Base-by-base conservation (phyloP, 164 flowering plant genomes). In the Liquidambar formosana region DNA sequence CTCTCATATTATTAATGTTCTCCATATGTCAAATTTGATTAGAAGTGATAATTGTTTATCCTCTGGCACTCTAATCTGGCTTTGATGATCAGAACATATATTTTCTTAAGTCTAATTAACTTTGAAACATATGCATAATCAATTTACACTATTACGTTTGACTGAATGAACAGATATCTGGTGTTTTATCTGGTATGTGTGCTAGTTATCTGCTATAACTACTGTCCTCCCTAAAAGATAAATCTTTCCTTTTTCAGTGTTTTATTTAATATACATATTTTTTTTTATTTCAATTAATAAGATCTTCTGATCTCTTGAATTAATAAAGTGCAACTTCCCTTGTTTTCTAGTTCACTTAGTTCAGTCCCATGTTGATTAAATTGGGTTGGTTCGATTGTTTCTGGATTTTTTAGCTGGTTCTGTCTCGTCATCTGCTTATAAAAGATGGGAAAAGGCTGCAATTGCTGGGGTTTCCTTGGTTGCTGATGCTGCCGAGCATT, bases 401-500 rank as follows among this genome's bases (percentile, higher is more conserved):
- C 26, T 71, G 59, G 47, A 60, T 57, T 38, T 65, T 63, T 43
- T 60, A 41, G 67, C 74, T 85, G 96, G 86, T 74, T 52, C 66
- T 62, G 71, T 68, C 49, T 85, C 96, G 67, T 78, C 91, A 71
- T 83, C 88, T 76, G 91, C 92, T 46, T 86, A 88, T 76, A 91
- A 79, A 80, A 85, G 85, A 73, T 93, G 97, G 98, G 99, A 93
- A 77, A 95, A 87, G 79, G 99, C 98, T 75, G 99, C 97, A 66
- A 93, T 88, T 48, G 97, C 91, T 84, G 99, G 99, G 61, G 98
- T 95, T 75, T 90, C 92, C 43, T 85, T 96, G 81, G 99, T 93
- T 75, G 98, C 98, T 61, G 98, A 96, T 82, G 99, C 99, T 78
- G 99, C 99, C 76, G 99, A 90, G 83, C 98, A 93, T 79, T 79